A percentile compares a stretch with the other conserved stretches of the same genome.
phyloP scores from a whole-genome alignment of 805 yeast species.

The Starmerella sp. region DNA sequence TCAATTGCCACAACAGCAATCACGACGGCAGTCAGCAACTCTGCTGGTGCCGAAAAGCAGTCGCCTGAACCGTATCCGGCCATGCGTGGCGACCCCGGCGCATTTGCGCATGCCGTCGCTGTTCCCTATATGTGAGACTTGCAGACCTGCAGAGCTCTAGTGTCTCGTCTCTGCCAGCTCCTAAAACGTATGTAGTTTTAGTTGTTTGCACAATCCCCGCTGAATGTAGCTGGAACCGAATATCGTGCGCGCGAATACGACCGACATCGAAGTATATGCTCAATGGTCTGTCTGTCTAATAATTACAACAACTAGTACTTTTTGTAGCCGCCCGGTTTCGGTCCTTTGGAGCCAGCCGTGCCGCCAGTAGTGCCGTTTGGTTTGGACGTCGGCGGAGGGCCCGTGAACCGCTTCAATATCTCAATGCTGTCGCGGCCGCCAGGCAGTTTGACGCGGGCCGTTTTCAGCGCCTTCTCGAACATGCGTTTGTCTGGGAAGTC shows the following conservation, averaged over 20 bases:
- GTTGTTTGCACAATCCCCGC: no score
- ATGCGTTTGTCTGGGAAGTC: conserved; percentile 29
- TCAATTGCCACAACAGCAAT: not conserved
- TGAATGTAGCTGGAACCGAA: no score
- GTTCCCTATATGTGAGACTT: not conserved
- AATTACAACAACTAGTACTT: no score
- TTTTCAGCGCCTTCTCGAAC: conserved; percentile 26
- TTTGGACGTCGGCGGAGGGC: not conserved
- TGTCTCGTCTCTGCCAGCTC: no score
- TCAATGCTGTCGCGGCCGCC: not conserved
- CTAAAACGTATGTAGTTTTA: no score
- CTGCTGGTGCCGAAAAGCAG: not conserved
- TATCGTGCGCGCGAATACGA: no score
- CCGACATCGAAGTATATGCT: no score
- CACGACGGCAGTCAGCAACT: no score
- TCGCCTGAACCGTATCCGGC: not conserved
- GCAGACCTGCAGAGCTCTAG: no score
- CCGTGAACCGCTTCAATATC: not conserved
- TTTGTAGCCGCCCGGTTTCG: no score
- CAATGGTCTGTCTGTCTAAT: no score
- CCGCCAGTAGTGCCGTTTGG: not conserved
- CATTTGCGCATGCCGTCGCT: not conserved
- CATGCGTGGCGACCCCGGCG: not conserved
- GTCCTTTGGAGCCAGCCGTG: no score
- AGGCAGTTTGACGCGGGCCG: conserved; percentile 6